Percentiles rank a stretch among this genome's conserved stretches.
These are phyloP conservation scores for Platanthera guangdongensis DNA, from an alignment of 106 monocot species.

Conservation along the genomic window DNA sequence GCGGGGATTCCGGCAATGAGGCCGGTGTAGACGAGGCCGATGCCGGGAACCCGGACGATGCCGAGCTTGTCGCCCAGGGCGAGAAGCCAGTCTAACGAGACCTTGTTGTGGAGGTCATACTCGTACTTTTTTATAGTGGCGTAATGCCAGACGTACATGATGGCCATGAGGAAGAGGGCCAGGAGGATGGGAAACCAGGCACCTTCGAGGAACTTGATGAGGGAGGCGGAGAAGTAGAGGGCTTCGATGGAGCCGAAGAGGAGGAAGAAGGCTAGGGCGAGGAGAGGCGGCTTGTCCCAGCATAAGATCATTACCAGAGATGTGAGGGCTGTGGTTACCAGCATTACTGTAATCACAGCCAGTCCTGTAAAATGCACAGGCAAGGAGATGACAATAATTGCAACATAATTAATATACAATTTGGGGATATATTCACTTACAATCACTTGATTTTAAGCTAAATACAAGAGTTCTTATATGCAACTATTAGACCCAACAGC, in stretches of 20 bases:
- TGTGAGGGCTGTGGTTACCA: constrained; percentile 62
- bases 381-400: neutral
- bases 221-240: constrained; percentile 61
- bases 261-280: constrained; percentile 47
- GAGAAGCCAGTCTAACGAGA: constrained; percentile 61
- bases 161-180: constrained; percentile 40
- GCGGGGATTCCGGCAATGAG: constrained; percentile 52
- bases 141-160: constrained; percentile 75
- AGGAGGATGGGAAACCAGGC: constrained; percentile 67
- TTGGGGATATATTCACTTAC: neutral
- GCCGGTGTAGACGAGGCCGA: constrained; percentile 60
- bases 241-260: constrained; percentile 53
- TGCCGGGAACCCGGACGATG: constrained; percentile 57
- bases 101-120: constrained; percentile 64
- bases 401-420: neutral
- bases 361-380: constrained; percentile 35
- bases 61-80: constrained; percentile 49
- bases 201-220: constrained; percentile 62
- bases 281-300: constrained; percentile 42
- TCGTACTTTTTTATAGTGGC: constrained; percentile 57
- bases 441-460: too few relatives aligned
- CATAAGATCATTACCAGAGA: constrained; percentile 58
- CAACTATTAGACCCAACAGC: too few relatives aligned
- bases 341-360: constrained; percentile 62
- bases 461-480: too few relatives aligned